These are phyloP conservation scores for Phytophthora hibernalis DNA, from an alignment of 352 stramenopile species.

Conservation along the genomic window DNA sequence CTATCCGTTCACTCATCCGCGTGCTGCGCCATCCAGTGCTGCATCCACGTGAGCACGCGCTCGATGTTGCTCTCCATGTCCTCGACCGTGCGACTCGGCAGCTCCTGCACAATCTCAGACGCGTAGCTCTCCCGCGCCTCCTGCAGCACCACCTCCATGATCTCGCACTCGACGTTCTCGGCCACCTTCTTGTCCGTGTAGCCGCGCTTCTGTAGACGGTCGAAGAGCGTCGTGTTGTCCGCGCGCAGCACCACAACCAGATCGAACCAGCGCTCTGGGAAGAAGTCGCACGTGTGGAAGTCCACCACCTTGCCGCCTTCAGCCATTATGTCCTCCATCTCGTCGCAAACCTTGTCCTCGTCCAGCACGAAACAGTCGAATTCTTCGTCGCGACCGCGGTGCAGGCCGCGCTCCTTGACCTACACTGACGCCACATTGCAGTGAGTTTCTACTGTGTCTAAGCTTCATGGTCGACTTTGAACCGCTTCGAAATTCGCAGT, in stretches of 20 bases:
- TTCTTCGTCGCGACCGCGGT: constrained; percentile 91
- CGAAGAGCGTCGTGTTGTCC: constrained; percentile 94
- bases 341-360: constrained; percentile 97
- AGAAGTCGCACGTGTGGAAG: constrained; percentile 98
- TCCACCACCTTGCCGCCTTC: constrained; percentile 94
- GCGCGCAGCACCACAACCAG: constrained; percentile 92
- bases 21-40: constrained; percentile 91
- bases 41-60: constrained; percentile 91
- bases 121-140: constrained; percentile 96
- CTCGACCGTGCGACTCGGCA: constrained; percentile 94
- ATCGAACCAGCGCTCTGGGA: constrained; percentile 98
- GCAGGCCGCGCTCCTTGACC: constrained; percentile 79
- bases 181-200: constrained; percentile 96
- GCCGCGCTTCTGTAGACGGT: constrained; percentile 85
- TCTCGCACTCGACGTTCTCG: constrained; percentile 98
- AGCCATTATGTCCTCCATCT: constrained; percentile 93
- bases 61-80: constrained; percentile 97
- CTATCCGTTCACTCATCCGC: constrained; percentile 28
- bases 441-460: constrained; percentile 6
- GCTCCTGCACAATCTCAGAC: constrained; percentile 95
- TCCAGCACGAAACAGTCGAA: constrained; percentile 97
- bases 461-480: background rate
- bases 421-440: constrained; percentile 25
- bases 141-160: constrained; percentile 98
- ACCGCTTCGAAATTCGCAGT: constrained; percentile 6